Percentiles rank a stretch among this genome's conserved stretches.
These are phyloP conservation scores for Russula abietina DNA, from an alignment of 768 basidiomycete species.

Conservation along the genomic window DNA sequence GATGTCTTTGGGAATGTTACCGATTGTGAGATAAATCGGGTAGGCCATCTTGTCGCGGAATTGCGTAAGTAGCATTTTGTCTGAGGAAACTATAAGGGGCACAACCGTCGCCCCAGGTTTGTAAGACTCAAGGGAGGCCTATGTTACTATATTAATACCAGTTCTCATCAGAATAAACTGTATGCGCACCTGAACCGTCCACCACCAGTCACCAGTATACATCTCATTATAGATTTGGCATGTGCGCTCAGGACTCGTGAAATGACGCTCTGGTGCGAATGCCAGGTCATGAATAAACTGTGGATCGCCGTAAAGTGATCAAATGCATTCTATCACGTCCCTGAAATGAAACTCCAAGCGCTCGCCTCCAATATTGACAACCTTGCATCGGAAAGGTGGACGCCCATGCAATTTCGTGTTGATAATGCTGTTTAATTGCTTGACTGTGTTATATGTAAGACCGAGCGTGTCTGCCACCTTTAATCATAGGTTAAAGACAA, in stretches of 20 bases:
- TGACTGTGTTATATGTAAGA: neutral
- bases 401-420: neutral
- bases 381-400: neutral
- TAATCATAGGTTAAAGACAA: no score
- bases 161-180: no score
- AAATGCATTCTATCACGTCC: no score
- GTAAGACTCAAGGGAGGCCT: neutral
- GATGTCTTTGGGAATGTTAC: no score
- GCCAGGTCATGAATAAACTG: neutral
- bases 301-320: neutral
- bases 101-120: no score
- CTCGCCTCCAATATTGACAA: no score
- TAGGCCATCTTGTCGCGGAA: no score
- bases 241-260: neutral
- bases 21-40: no score
- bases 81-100: no score
- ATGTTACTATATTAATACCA: no score
- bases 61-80: no score
- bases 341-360: no score
- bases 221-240: neutral
- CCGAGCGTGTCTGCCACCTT: neutral
- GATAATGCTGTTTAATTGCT: neutral
- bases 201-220: slow-evolving; percentile 7
- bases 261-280: neutral
- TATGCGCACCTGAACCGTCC: slow-evolving; percentile 9